Evolutionary conservation across 2,329 filamentous ascomycete genomes (phyloP).

Genomic region (Xylaria hypoxylon): DNA sequence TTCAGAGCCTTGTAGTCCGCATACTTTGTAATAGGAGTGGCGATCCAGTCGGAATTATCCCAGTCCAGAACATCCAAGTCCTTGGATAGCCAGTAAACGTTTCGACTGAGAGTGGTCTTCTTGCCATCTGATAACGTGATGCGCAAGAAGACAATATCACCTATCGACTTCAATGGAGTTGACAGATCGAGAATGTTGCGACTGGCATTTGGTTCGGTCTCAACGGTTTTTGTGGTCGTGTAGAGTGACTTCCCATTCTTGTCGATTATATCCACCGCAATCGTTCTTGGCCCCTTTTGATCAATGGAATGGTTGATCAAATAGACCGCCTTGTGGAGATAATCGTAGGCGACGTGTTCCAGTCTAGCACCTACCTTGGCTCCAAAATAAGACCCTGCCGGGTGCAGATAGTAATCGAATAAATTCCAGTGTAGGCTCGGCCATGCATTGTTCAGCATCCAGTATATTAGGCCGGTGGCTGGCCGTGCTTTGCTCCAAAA

Average conservation of each 20-base stretch:
- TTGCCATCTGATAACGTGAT: conserved; percentile 57
- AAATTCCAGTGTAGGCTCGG: conserved; percentile 73
- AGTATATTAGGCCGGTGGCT: conserved; percentile 72
- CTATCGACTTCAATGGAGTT: conserved; percentile 49
- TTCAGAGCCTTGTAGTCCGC: conserved; percentile 61
- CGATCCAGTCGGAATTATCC: conserved; percentile 68
- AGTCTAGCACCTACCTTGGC: conserved; percentile 62
- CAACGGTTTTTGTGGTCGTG: conserved; percentile 47
- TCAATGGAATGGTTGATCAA: conserved; percentile 66
- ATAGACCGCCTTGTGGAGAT: conserved; percentile 59
- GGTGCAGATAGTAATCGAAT: conserved; percentile 71
- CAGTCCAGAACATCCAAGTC: conserved; percentile 64
- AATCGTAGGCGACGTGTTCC: conserved; percentile 69
- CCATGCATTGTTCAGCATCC: conserved; percentile 76
- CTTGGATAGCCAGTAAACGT: conserved; percentile 69
- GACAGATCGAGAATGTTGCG: conserved; percentile 52
- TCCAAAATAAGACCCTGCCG: conserved; percentile 70
- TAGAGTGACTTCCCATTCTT: conserved; percentile 58
- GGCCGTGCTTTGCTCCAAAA: conserved; percentile 63
- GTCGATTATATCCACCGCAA: conserved; percentile 64
- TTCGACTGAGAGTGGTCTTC: conserved; percentile 60
- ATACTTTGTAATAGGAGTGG: conserved; percentile 66
- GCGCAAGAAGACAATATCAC: conserved; percentile 62
- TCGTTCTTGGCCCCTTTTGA: conserved; percentile 53
- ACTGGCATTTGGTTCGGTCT: conserved; percentile 60